These are phyloP conservation scores for Dunaliella sp. DNA, from an alignment of 139 green algal species.

Conservation along the genomic window DNA sequence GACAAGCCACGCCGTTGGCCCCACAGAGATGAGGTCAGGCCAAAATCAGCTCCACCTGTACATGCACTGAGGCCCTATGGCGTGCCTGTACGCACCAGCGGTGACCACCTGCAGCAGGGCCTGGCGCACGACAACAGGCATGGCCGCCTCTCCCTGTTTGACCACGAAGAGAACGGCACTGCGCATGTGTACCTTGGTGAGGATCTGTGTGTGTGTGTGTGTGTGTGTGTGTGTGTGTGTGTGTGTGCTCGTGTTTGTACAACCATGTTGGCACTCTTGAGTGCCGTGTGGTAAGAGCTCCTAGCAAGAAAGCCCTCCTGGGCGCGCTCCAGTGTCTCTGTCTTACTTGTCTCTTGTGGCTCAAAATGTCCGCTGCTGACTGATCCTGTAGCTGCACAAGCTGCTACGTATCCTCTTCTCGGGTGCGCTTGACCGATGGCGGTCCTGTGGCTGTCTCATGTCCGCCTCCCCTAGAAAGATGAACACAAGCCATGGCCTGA, in stretches of 20 bases:
- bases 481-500: no score
- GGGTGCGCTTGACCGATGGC: no score
- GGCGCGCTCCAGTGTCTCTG: no score
- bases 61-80: background rate
- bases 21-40: background rate
- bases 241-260: background rate
- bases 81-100: background rate
- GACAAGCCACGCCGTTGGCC: background rate
- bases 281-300: no score
- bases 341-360: no score
- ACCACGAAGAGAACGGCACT: background rate
- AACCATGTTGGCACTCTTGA: no score
- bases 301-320: no score
- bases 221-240: background rate
- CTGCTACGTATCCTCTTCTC: no score
- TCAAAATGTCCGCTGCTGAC: no score
- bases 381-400: no score
- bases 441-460: no score
- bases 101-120: background rate
- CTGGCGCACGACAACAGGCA: background rate
- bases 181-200: conserved; percentile 8
- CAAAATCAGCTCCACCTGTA: background rate
- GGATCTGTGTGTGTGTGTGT: background rate
- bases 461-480: no score
- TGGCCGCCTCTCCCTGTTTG: conserved; percentile 8